Evolutionary conservation across 495 filamentous ascomycete genomes (phyloP).

Genomic region (Podospora pseudopauciseta): DNA sequence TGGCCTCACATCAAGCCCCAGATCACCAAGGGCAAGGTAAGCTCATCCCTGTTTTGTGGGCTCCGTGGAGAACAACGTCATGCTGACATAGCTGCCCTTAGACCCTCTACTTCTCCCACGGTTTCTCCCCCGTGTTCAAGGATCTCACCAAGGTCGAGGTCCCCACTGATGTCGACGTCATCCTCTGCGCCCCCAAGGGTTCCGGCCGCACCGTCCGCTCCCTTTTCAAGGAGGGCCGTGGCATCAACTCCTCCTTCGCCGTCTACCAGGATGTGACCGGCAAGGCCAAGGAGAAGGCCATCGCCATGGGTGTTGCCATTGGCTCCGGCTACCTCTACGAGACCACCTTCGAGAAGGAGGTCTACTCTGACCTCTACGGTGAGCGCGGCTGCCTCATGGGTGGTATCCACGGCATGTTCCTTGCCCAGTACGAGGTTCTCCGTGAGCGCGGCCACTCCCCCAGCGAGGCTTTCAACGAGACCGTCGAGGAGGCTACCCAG

Average conservation of each 20-base stretch:
- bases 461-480: conserved; percentile 99
- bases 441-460: conserved; percentile 96
- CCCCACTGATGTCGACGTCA: conserved; percentile 92
- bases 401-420: conserved; percentile 99
- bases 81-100: conserved; percentile 28
- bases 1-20: conserved; percentile 98
- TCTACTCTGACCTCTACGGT: conserved; percentile 98
- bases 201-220: conserved; percentile 97
- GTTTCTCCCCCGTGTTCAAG: conserved; percentile 99
- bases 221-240: conserved; percentile 95
- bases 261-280: conserved; percentile 98
- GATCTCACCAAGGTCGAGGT: conserved; percentile 98
- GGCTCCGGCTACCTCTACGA: conserved; percentile 98
- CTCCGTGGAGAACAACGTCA: neutral
- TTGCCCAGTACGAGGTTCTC: conserved; percentile 99
- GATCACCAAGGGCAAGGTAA: conserved; percentile 93
- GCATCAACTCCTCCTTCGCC: conserved; percentile 98
- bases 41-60: conserved; percentile 14
- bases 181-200: conserved; percentile 98
- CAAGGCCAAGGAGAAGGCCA: conserved; percentile 95
- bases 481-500: conserved; percentile 98
- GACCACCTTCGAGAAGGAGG: conserved; percentile 99
- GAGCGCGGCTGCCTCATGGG: conserved; percentile 99
- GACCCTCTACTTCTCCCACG: conserved; percentile 99
- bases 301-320: conserved; percentile 94